Base-by-base conservation (phyloP, 2,329 filamentous ascomycete species). In the Calonectria fujianensis region DNA sequence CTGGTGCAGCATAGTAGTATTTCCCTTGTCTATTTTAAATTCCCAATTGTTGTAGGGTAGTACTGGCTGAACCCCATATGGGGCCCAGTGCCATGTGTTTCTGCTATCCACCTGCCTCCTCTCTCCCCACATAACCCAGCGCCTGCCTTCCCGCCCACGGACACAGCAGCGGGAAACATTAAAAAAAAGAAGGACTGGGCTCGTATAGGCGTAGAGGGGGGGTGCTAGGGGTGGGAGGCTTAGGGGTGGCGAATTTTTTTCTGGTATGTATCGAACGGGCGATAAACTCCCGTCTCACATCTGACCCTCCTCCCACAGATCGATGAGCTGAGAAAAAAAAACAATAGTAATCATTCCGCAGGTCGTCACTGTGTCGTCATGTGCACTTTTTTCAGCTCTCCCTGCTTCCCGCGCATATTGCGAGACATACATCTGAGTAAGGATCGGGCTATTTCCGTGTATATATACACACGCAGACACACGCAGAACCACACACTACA, bases 281-380 rank as follows among this genome's bases (percentile, higher is more conserved):
- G 57, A 61, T 61, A 61, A 61, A 61, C 57, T 61, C 57, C 57
- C 57, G 57, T 61, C n/a, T 32, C 32, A 37, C 20, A 59, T 27
- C 57, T 37, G 20, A 39, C 57, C 57, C 57, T 37, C 57, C 57
- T 24, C 24, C 41, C 41, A 4, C 41, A 48, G 41, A 8, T 48
- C 20, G 41, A 48, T 48, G 41, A 31, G 51, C 29, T 54, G 51
- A 54, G 51, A 27, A 54, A 14, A 31, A 20, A 20, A 45, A 45
- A 4, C 1, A 45, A 24, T 45, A 45, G 41, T n/a, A 48, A 48
- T 48, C 41, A 48, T 5, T 48, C 20, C 41, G 41, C 41, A n/a
- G 41, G 16, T 32, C 51, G 51, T 54, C 51, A 54, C 16, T 10
- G 2, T 9, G 51, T 14, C 51, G 18, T 54, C 51, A 54, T 54